Evolutionary conservation across 345 rosid genomes (phyloP).

Genomic region (Fremontodendron californicum): DNA sequence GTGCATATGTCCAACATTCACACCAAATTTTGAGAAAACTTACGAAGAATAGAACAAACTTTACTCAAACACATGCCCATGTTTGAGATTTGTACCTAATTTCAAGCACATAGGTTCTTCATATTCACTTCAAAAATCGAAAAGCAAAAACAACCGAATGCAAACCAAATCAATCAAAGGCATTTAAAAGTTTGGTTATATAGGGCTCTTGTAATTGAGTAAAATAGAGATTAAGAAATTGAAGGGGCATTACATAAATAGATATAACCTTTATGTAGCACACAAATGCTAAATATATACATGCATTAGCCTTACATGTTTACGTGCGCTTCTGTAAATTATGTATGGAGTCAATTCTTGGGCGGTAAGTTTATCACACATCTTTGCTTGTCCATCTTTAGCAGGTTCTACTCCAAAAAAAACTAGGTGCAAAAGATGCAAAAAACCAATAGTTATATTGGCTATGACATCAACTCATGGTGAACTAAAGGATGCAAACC

Average conservation of each 20-base stretch:
- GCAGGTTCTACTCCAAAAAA: not conserved
- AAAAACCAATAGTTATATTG: not conserved
- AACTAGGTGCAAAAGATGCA: not conserved
- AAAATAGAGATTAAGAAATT: not conserved
- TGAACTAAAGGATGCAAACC: not conserved
- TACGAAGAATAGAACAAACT: not conserved
- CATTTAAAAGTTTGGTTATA: not conserved
- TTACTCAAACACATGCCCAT: not conserved
- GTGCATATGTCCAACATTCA: not conserved
- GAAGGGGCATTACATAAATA: not conserved
- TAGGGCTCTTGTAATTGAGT: not conserved
- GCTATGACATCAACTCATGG: not conserved
- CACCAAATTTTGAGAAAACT: not conserved
- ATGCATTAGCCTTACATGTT: not conserved
- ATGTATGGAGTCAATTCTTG: not conserved
- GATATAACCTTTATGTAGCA: not conserved
- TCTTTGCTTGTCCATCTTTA: not conserved
- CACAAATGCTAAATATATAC: not conserved
- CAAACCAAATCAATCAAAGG: not conserved
- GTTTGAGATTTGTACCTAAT: not conserved
- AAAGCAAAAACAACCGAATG: not conserved
- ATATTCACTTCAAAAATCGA: not conserved
- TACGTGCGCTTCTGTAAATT: not conserved
- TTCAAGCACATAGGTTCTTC: not conserved
- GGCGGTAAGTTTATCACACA: not conserved